Evolutionary conservation across 805 yeast species (phyloP), one percentile per base, ranked within the genome.

Genomic region (Brettanomyces custersianus): DNA sequence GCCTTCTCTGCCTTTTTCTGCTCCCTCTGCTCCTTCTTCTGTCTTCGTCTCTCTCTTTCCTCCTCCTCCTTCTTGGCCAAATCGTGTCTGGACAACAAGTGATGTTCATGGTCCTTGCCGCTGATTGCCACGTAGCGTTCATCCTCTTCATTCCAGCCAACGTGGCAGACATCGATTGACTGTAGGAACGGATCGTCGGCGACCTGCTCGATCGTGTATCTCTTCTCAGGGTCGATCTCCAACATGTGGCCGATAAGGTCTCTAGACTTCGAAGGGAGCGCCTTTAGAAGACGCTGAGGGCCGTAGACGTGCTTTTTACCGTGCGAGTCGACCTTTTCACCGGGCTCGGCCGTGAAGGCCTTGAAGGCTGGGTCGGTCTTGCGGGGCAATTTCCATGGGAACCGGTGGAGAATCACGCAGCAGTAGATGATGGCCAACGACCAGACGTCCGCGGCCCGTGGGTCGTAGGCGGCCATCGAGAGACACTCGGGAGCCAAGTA

Each of bases 311-410:
- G 47, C 30, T 44, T 45, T 13, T 43, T 42, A 20, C 56, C 56
- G 18, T 41, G 39, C 24, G 48, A 51, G 39, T 54, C 60, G 19
- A 43, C 38, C 8, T 43, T 37, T 31, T 48, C 57, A 4, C 44
- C 37, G 2, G 52, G 40, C 20, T 40, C 44, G 20, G 48, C 40
- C n/a, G 69, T 60, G 52, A 80, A 90, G 41, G 84, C 68, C 39
- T 75, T 70, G 63, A 70, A 90, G 4, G 92, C 77, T 36, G 76
- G 76, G 55, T 88, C 96, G 5, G 74, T 63, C 19, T 63, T 59
- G 45, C 80, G 77, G n/a, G 96, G 96, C 2, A 88, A 72, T 55
- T 86, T 86, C 98, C 98, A 90, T 1, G 98, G 97, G 60, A 90
- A 90, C 41, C 95, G 62, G 46, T 81, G 74, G 45, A 88, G 62